phyloP scores from a whole-genome alignment of 345 rosid species.

The Hibiscus syriacus region DNA sequence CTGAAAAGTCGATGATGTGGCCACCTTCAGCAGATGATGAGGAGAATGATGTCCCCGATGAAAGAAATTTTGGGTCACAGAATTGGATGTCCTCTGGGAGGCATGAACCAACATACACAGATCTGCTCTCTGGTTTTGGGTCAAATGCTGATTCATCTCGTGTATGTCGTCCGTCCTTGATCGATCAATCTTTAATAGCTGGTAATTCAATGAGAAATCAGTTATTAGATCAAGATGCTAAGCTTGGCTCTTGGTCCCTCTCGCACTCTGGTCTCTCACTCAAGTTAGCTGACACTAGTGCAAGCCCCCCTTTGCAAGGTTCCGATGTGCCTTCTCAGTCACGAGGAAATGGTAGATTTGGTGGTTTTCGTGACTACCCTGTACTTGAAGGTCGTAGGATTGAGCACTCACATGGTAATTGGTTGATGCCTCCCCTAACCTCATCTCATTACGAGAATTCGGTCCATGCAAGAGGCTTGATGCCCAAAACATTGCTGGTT shows the following conservation, averaged over 20 bases:
- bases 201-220: conserved; percentile 26
- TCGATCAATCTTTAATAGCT: conserved; percentile 27
- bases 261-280: conserved; percentile 41
- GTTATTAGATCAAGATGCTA: conserved; percentile 34
- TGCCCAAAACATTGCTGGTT: conserved; percentile 20
- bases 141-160: conserved; percentile 29
- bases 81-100: conserved; percentile 39
- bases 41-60: conserved; percentile 41
- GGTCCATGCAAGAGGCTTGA: conserved; percentile 28
- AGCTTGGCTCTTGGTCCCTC: conserved; percentile 42
- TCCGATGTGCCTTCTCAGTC: conserved; percentile 31
- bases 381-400: conserved; percentile 28
- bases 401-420: conserved; percentile 39
- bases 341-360: conserved; percentile 30
- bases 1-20: conserved; percentile 48
- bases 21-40: conserved; percentile 45
- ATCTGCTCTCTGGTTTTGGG: conserved; percentile 67
- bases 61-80: conserved; percentile 44
- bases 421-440: conserved; percentile 46
- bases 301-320: conserved; percentile 25
- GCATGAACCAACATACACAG: conserved; percentile 49
- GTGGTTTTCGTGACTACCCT: conserved; percentile 32
- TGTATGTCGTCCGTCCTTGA: conserved; percentile 26
- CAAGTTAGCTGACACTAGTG: conserved; percentile 31
- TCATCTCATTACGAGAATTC: conserved; percentile 31